Evolutionary conservation across 2,329 filamentous ascomycete species (phyloP).

Genomic region (Blumeriella jaapii): DNA sequence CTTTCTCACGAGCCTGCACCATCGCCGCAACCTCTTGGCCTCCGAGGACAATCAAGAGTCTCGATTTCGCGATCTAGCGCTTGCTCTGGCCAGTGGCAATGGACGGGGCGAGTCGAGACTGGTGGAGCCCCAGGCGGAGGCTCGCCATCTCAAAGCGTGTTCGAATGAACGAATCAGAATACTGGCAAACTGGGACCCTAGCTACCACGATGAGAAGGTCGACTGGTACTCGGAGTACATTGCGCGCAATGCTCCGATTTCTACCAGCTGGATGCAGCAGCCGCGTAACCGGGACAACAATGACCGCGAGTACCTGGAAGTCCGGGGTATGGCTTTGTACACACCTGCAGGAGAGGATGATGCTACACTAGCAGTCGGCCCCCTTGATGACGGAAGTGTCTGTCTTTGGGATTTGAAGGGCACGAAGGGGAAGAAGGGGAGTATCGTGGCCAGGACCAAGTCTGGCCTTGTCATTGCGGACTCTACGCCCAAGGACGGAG

Average conservation of each 20-base stretch:
- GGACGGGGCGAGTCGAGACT: slow-evolving; percentile 22
- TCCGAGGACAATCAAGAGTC: slow-evolving; percentile 29
- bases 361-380: slow-evolving; percentile 54
- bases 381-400: slow-evolving; percentile 79
- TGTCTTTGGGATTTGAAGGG: slow-evolving; percentile 71
- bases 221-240: slow-evolving; percentile 88
- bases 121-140: slow-evolving; percentile 13
- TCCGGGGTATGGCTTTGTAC: slow-evolving; percentile 62
- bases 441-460: slow-evolving; percentile 52
- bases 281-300: slow-evolving; percentile 36
- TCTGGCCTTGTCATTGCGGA: slow-evolving; percentile 56
- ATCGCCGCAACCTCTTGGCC: slow-evolving; percentile 35
- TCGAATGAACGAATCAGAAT: slow-evolving; percentile 40
- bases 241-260: slow-evolving; percentile 64
- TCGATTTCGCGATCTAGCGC: slow-evolving; percentile 27
- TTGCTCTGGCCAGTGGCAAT: slow-evolving; percentile 21
- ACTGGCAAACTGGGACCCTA: slow-evolving; percentile 74
- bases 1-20: slow-evolving; percentile 50
- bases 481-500: slow-evolving; percentile 32
- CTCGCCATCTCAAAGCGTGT: slow-evolving; percentile 16
- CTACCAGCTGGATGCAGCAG: slow-evolving; percentile 64
- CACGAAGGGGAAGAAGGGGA: slow-evolving; percentile 42
- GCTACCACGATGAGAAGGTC: slow-evolving; percentile 57
- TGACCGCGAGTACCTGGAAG: slow-evolving; percentile 44
- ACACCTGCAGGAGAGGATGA: slow-evolving; percentile 41